Evolutionary conservation across 192 early-diverging fungal species (phyloP), one percentile per base, ranked within the genome.

Genomic region (Dissophora ornata): DNA sequence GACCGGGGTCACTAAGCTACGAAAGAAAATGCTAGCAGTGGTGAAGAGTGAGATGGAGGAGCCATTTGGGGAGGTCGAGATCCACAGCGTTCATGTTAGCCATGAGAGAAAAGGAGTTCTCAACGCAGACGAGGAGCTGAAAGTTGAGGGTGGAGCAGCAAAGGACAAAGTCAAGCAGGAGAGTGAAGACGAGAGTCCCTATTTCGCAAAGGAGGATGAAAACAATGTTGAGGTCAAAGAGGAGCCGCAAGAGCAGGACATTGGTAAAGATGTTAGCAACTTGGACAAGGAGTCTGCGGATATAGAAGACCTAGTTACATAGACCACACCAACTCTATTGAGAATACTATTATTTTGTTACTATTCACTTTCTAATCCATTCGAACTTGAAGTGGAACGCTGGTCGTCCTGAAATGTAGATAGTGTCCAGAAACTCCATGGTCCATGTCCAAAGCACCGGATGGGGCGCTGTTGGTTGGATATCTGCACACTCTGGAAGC

Each of bases 261-360:
- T 41, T 8, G 3, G 22, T 21, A 48, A 4, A 45, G 50, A 69
- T 36, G 52, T 34, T 10, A 61, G 57, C 16, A 61, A 67, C 11
- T 16, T 77, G 15, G 38, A 36, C 2, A 44, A 50, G 19, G 64
- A 62, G 6, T 21, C 44, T 49, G 53, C 40, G 18, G 73, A 77
- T 26, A 77, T 77, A 28, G 73, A 77, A 13, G 73, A 77, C 25
- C 53, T 77, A 10, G 53, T 77, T 11, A 56, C 22, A 50, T 42
- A 68, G 47, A 41, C 6, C 11, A 51, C 21, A 4, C 3, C 32
- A n/a, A n/a, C 18, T 38, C 1, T 30, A 42, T 32, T 25, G 29
- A 15, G 13, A 3, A 32, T 6, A 45, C 1, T 33, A 21, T 34
- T 19, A 7, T 63, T 30, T 25, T 42, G 16, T 25, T 52, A 28